These are phyloP conservation scores for Hypoxylon fragiforme DNA, from an alignment of 495 filamentous ascomycete genomes.

Conservation along the genomic window DNA sequence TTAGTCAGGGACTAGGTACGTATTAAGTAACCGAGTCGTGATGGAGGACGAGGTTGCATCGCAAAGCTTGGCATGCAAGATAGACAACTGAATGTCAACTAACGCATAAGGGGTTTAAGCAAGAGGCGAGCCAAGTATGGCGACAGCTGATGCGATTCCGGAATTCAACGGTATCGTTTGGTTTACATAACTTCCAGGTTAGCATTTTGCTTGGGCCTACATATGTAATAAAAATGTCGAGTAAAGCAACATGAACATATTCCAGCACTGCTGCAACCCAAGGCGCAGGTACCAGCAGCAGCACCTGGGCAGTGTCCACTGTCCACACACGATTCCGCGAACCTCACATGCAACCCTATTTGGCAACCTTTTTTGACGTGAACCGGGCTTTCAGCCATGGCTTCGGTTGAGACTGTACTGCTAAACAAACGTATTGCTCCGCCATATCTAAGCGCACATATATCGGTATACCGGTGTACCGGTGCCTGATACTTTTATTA, in stretches of 20 bases:
- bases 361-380: no score
- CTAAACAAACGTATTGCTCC: conserved; percentile 17
- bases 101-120: conserved; percentile 9
- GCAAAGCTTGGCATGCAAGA: conserved; percentile 38
- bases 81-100: conserved; percentile 18
- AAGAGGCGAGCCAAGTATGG: background rate
- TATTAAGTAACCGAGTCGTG: no score
- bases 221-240: no score
- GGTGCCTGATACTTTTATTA: no score
- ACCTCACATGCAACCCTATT: no score
- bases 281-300: conserved; percentile 2
- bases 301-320: background rate
- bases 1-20: conserved; percentile 11
- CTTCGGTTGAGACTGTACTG: conserved; percentile 2
- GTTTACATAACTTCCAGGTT: no score
- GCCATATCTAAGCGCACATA: conserved; percentile 22
- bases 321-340: no score
- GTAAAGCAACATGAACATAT: conserved; percentile 4
- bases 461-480: conserved; percentile 17
- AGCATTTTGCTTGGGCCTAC: no score
- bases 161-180: no score
- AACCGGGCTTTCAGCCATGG: background rate
- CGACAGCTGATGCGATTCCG: background rate
- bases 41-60: conserved; percentile 27
- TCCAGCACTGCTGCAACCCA: conserved; percentile 5